Evolutionary conservation across 495 filamentous ascomycete species (phyloP).

Genomic region (Rusavskia elegans): DNA sequence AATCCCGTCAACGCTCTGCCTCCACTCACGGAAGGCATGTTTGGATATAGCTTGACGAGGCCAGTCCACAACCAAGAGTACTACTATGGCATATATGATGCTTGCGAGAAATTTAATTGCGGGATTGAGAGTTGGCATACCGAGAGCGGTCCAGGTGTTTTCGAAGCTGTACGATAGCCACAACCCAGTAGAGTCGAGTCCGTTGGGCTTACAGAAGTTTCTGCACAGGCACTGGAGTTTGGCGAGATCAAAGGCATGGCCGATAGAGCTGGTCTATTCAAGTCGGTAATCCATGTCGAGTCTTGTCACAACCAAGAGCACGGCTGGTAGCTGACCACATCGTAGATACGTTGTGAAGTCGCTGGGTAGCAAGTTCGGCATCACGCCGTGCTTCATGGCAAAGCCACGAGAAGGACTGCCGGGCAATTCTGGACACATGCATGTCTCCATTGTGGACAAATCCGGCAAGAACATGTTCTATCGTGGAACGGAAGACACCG

Average conservation of each 20-base stretch:
- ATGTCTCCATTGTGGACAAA: slow-evolving; percentile 64
- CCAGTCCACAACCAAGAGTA: slow-evolving; percentile 88
- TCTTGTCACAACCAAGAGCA: not conserved
- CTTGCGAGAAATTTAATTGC: slow-evolving; percentile 67
- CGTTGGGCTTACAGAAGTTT: not conserved
- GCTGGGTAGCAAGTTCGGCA: slow-evolving; percentile 67
- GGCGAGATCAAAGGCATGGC: slow-evolving; percentile 75
- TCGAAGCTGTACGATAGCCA: slow-evolving; percentile 56
- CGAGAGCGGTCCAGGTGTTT: slow-evolving; percentile 89
- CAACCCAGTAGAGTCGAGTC: not conserved
- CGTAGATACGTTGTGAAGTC: slow-evolving; percentile 68
- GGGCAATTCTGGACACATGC: slow-evolving; percentile 91
- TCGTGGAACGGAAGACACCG: slow-evolving; percentile 50
- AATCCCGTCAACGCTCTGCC: slow-evolving; percentile 61
- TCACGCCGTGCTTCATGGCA: slow-evolving; percentile 98
- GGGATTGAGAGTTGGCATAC: slow-evolving; percentile 95
- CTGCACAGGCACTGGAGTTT: slow-evolving; percentile 56
- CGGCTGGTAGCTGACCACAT: not conserved
- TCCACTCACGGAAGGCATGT: slow-evolving; percentile 87
- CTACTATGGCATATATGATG: slow-evolving; percentile 79
- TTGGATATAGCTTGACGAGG: slow-evolving; percentile 88
- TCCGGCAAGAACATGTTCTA: slow-evolving; percentile 65
- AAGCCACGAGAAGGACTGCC: slow-evolving; percentile 82
- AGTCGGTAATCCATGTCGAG: slow-evolving; percentile 32
- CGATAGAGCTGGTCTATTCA: slow-evolving; percentile 82